A percentile compares a stretch with the other conserved stretches of the same genome.
Conservation (phyloP, 192 early-diverging fungal genomes). For the Chytriomyces sp. region DNA sequence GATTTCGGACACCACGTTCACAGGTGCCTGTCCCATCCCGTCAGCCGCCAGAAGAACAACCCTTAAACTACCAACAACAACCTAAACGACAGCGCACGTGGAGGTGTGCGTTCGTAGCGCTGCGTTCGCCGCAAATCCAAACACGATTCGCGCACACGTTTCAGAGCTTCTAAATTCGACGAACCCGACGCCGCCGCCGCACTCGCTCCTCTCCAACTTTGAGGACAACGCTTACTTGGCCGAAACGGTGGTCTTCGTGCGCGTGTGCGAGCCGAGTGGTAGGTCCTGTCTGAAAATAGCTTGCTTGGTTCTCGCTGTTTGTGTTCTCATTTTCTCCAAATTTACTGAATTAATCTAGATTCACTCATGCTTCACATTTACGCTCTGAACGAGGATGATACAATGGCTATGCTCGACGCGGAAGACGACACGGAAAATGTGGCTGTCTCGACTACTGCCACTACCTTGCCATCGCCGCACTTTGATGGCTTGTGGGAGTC, state of each 20-base stretch:
- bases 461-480: conserved; percentile 7
- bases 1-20: too few relatives aligned
- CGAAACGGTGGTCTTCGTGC: not conserved
- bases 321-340: not conserved
- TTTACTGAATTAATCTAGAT: not conserved
- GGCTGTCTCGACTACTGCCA: conserved; percentile 8
- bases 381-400: not conserved
- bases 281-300: not conserved
- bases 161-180: not conserved
- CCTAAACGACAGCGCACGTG: not conserved
- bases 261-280: conserved; percentile 1
- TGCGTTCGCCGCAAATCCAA: not conserved
- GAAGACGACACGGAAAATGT: conserved; percentile 25
- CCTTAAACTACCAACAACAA: too few relatives aligned
- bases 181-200: not conserved
- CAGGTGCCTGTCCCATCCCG: too few relatives aligned
- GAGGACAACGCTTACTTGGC: not conserved
- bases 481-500: conserved; percentile 35
- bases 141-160: not conserved
- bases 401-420: not conserved
- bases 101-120: not conserved
- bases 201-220: not conserved
- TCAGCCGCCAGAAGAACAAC: too few relatives aligned
- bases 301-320: not conserved
- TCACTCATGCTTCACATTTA: not conserved